These are phyloP conservation scores for Macadamia integrifolia DNA, from an alignment of 164 flowering plant species.

Conservation along the genomic window DNA sequence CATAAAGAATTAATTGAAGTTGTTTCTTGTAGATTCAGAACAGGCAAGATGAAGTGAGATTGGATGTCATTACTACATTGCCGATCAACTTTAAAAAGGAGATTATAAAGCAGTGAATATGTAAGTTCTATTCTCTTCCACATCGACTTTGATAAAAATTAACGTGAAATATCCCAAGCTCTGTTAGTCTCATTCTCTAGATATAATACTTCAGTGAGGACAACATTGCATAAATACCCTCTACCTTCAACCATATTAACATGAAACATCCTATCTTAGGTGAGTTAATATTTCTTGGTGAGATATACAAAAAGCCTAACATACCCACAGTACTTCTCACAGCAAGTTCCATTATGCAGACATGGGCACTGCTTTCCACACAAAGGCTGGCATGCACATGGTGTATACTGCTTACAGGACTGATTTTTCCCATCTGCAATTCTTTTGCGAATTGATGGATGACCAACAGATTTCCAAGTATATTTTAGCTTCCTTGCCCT, in stretches of 20 bases:
- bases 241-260: slow-evolving; percentile 1
- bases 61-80: too few relatives aligned
- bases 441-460: slow-evolving; percentile 82
- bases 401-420: slow-evolving; percentile 74
- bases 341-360: slow-evolving; percentile 76
- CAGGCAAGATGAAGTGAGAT: too few relatives aligned
- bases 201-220: too few relatives aligned
- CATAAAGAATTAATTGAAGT: too few relatives aligned
- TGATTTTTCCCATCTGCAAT: slow-evolving; percentile 77
- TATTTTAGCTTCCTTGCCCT: slow-evolving; percentile 76
- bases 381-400: slow-evolving; percentile 73
- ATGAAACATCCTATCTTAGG: neutral
- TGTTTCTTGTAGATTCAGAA: too few relatives aligned
- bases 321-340: slow-evolving; percentile 99
- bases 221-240: too few relatives aligned
- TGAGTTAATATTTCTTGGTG: neutral
- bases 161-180: too few relatives aligned
- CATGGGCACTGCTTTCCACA: slow-evolving; percentile 96
- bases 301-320: slow-evolving; percentile 17
- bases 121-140: too few relatives aligned
- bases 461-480: slow-evolving; percentile 90
- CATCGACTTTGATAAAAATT: too few relatives aligned
- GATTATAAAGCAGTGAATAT: too few relatives aligned
- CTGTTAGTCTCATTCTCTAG: too few relatives aligned
- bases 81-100: too few relatives aligned